These are phyloP conservation scores for Heterobasidion parviporum DNA, from an alignment of 1,284 basidiomycete genomes.

Conservation along the genomic window DNA sequence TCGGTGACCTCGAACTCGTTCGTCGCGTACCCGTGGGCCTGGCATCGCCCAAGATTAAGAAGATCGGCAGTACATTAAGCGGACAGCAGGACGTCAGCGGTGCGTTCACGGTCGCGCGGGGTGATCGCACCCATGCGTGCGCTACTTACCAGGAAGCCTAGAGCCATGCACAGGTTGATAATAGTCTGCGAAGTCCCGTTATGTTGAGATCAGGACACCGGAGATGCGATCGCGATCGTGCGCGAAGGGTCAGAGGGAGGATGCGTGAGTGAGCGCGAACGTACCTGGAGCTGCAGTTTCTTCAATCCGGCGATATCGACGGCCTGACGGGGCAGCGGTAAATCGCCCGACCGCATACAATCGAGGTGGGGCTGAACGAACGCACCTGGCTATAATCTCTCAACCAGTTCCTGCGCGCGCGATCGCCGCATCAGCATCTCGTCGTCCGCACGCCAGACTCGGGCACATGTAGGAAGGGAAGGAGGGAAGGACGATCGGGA, in stretches of 20 bases:
- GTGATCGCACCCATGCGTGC: too few relatives aligned
- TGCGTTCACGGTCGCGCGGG: not conserved
- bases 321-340: constrained; percentile 39
- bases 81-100: not conserved
- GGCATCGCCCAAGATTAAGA: constrained; percentile 7
- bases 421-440: too few relatives aligned
- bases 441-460: too few relatives aligned
- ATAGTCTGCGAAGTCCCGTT: constrained; percentile 49
- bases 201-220: too few relatives aligned
- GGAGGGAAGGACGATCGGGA: not conserved
- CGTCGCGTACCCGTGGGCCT: constrained; percentile 82
- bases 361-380: not conserved
- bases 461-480: too few relatives aligned
- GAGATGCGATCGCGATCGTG: too few relatives aligned
- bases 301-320: constrained; percentile 79
- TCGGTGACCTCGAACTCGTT: constrained; percentile 86
- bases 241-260: too few relatives aligned
- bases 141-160: constrained; percentile 64
- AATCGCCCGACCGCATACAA: not conserved
- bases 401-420: constrained; percentile 56
- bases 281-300: constrained; percentile 62
- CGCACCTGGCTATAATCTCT: constrained; percentile 72
- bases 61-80: not conserved
- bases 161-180: constrained; percentile 83
- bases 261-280: constrained; percentile 2